Conservation (phyloP, 1,284 basidiomycete genomes). For the Ustilago xerochloae region DNA sequence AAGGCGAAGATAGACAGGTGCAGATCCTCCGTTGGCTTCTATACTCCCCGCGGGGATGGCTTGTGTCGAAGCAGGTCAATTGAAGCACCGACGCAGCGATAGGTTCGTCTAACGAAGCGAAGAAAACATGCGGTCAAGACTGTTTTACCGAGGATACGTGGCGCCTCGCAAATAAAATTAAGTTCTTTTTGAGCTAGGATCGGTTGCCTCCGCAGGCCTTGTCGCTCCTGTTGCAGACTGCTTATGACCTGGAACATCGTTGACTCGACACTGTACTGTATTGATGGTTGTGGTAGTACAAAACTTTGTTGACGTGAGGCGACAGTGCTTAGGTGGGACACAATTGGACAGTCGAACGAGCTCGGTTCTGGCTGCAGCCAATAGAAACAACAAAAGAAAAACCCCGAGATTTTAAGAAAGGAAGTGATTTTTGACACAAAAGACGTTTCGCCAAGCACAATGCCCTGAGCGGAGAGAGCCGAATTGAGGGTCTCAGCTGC, state of each 20-base stretch:
- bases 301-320: background rate
- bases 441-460: background rate
- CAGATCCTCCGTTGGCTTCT: background rate
- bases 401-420: background rate
- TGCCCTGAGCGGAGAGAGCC: background rate
- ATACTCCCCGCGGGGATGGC: slow-evolving; percentile 2
- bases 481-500: too few species aligned
- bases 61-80: background rate
- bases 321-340: background rate
- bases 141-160: background rate
- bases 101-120: background rate
- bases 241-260: too few species aligned
- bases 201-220: background rate
- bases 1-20: background rate
- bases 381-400: background rate
- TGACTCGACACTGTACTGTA: background rate
- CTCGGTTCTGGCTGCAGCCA: too few species aligned
- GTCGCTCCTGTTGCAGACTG: too few species aligned
- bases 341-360: too few species aligned
- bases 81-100: slow-evolving; percentile 4
- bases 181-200: background rate
- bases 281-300: background rate
- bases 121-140: background rate
- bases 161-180: background rate
- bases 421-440: background rate